Evolutionary conservation across 2,329 filamentous ascomycete species (phyloP), one percentile per base, ranked within the genome.

Genomic region (Aspergillus candidus): DNA sequence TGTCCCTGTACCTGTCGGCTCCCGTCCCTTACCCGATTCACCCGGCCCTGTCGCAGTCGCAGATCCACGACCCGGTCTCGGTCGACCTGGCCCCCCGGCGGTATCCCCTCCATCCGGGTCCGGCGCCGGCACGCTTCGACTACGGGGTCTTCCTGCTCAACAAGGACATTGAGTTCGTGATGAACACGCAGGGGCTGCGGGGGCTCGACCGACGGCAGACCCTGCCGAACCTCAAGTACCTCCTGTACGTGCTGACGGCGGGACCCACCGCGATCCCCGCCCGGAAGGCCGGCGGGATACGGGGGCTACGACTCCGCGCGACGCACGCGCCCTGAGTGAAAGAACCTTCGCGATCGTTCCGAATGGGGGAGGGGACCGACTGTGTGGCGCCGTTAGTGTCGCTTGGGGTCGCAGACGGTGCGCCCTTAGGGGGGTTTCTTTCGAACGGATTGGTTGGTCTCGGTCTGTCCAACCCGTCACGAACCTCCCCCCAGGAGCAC

Each of bases 61-160:
- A 79, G 33, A 84, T 91, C 44, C 78, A 82, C 37, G 90, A 95
- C 59, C 81, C 85, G 5, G 85, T 95, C 15, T 74, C 72, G 7
- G 60, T 63, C 39, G 65, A 61, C 45, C 68, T 72, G 52, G 62
- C 78, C 43, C 77, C 82, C 36, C 75, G 83, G 41, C 82, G 81
- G 5, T 98, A 94, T 57, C 93, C 93, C 0, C 76, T 98, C 0
- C 90, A 90, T 65, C 67, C 86, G 70, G 76, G 78, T 59, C 77
- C 79, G 2, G 80, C 88, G 0, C 81, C 89, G 36, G 97, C 91
- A 70, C 83, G 91, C 2, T 97, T 97, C 65, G 91, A 97, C 57
- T 98, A 97, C 63, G 93, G 77, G 10, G 93, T 95, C 61, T 98
- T 97, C 58, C 72, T 97, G n/a, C 76, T 98, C 11, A 97, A 97